Evolutionary conservation across 2,329 filamentous ascomycete genomes (phyloP).

Genomic region (Cyphellophora attinorum): DNA sequence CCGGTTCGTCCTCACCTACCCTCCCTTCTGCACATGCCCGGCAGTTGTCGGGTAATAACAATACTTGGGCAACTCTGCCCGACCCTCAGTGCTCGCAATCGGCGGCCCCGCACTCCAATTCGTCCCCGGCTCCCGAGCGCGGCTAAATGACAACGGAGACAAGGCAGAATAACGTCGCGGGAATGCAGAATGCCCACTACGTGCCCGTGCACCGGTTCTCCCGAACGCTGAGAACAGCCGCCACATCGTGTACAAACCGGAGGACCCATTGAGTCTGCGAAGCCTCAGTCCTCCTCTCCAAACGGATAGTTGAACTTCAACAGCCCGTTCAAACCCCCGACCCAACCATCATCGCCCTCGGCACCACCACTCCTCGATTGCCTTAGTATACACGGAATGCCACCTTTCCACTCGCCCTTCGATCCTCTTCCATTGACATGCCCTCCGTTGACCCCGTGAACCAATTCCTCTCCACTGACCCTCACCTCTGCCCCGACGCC

Average conservation of each 20-base stretch:
- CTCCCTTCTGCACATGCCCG: too few species aligned
- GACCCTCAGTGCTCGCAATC: too few species aligned
- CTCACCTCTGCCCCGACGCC: constrained; percentile 73
- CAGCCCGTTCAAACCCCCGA: constrained; percentile 83
- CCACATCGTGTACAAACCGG: background rate
- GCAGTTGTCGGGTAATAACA: too few species aligned
- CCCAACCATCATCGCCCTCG: constrained; percentile 79
- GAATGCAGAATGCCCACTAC: background rate
- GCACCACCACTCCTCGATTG: constrained; percentile 38
- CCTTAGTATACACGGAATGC: constrained; percentile 85
- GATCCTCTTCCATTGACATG: too few species aligned
- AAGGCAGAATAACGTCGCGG: background rate
- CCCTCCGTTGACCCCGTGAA: constrained; percentile 30
- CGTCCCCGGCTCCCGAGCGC: too few species aligned
- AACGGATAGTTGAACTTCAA: constrained; percentile 98
- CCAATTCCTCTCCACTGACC: constrained; percentile 77
- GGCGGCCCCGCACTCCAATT: too few species aligned
- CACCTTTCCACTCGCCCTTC: constrained; percentile 61
- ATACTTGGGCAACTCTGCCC: too few species aligned
- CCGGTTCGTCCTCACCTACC: too few species aligned
- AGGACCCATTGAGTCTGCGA: too few species aligned
- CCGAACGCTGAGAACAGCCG: background rate
- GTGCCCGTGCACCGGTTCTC: background rate
- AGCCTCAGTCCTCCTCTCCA: constrained; percentile 47
- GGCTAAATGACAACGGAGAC: too few species aligned